Conservation (phyloP, 1,139 yeast genomes). For the Geotrichum phurueaensis region DNA sequence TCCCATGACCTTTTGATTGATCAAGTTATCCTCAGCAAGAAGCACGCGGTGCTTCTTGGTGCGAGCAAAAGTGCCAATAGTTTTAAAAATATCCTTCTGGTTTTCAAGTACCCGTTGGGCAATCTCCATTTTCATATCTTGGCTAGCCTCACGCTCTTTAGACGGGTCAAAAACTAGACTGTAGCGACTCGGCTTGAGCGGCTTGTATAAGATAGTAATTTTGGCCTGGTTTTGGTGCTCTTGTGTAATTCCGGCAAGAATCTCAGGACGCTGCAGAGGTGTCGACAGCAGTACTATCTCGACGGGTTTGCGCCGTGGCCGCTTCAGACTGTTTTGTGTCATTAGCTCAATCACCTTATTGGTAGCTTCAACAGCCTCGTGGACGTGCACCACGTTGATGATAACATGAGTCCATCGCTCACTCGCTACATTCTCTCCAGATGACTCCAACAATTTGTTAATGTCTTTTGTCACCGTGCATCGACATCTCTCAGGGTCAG, state of each 20-base stretch:
- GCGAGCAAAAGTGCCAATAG: conserved; percentile 15
- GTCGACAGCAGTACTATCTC: conserved; percentile 31
- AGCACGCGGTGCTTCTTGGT: conserved; percentile 47
- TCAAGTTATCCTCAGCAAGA: conserved; percentile 83
- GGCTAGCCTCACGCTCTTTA: conserved; percentile 25
- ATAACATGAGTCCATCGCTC: conserved; percentile 32
- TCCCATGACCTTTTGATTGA: conserved; percentile 81
- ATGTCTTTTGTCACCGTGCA: conserved; percentile 21
- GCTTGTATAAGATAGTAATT: conserved; percentile 28
- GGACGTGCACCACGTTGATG: conserved; percentile 27
- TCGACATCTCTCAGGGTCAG: conserved; percentile 26
- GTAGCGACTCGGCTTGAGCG: conserved; percentile 29
- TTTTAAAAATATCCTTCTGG: conserved; percentile 25
- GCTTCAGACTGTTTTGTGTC: neutral
- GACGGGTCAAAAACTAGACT: conserved; percentile 30
- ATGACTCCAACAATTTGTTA: conserved; percentile 9
- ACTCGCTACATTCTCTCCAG: neutral
- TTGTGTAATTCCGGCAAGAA: conserved; percentile 19
- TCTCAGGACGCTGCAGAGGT: conserved; percentile 30
- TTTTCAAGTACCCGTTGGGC: conserved; percentile 26
- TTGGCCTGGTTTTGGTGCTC: conserved; percentile 15
- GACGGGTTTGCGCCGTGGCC: conserved; percentile 13
- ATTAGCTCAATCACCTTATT: conserved; percentile 6
- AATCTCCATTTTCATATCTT: conserved; percentile 28
- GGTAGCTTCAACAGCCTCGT: conserved; percentile 22